Percentiles rank a stretch among this genome's conserved stretches.
Conservation (phyloP, 2,329 filamentous ascomycete species). For the Metarhizium brunneum region DNA sequence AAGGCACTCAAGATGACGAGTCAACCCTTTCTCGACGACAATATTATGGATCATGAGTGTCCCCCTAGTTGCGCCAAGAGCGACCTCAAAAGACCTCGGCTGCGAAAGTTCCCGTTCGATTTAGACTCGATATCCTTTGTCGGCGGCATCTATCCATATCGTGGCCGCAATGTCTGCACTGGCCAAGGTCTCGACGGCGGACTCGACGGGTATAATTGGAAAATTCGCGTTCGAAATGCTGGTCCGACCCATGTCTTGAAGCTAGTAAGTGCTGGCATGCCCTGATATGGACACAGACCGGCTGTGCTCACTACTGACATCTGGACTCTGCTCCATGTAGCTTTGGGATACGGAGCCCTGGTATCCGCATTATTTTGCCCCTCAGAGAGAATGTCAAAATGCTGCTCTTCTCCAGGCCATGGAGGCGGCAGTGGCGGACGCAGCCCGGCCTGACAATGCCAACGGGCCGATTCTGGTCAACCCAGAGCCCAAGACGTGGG, state of each 20-base stretch:
- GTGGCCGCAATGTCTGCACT: background rate
- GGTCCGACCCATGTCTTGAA: background rate
- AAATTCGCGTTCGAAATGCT: background rate
- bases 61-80: background rate
- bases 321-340: background rate
- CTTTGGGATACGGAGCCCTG: background rate
- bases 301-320: background rate
- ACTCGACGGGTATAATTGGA: slow-evolving; percentile 2
- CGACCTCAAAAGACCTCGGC: background rate
- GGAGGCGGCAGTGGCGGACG: background rate
- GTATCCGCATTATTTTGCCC: background rate
- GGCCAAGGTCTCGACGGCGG: background rate
- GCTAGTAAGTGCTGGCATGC: background rate
- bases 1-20: background rate
- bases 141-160: too few species aligned
- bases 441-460: background rate
- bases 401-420: background rate
- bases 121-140: background rate
- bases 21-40: background rate
- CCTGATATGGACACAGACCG: background rate
- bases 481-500: background rate
- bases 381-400: slow-evolving; percentile 2
- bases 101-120: background rate
- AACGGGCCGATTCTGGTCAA: background rate
- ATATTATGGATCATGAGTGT: background rate